These are phyloP conservation scores for Castanospermum australe DNA, from an alignment of 306 rosid genomes.

Conservation along the genomic window DNA sequence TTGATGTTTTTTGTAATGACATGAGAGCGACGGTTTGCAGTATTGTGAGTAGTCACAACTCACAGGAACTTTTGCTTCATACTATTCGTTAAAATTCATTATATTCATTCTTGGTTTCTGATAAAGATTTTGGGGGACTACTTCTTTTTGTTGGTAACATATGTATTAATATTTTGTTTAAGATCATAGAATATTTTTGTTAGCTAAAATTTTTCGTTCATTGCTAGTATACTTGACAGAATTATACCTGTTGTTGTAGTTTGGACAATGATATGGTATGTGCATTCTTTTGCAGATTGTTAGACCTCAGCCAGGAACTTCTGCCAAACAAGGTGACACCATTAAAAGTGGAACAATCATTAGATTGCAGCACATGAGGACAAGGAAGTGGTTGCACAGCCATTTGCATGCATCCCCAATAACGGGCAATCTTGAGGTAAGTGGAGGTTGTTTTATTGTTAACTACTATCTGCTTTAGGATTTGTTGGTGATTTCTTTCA, in stretches of 20 bases:
- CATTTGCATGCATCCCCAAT: conserved; percentile 96
- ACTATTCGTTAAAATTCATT: background rate
- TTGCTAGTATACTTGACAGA: background rate
- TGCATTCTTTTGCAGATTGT: conserved; percentile 61
- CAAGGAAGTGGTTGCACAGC: conserved; percentile 99
- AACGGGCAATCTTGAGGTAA: conserved; percentile 89
- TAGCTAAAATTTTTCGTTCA: background rate
- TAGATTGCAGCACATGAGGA: conserved; percentile 93
- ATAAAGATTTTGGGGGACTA: background rate
- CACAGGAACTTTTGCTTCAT: background rate
- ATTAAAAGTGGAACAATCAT: conserved; percentile 78
- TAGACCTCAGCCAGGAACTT: conserved; percentile 61
- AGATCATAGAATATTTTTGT: background rate
- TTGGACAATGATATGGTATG: background rate
- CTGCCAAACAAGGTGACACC: conserved; percentile 88
- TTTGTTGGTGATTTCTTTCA: background rate
- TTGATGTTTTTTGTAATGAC: background rate
- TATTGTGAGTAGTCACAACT: background rate
- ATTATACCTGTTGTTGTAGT: background rate
- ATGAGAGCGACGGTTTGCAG: background rate
- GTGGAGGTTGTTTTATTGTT: background rate
- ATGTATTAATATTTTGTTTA: background rate
- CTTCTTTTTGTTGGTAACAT: background rate
- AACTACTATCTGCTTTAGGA: background rate
- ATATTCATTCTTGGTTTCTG: background rate